Conservation (phyloP, 2,329 filamentous ascomycete species). For the Pseudodiploospora longispora region DNA sequence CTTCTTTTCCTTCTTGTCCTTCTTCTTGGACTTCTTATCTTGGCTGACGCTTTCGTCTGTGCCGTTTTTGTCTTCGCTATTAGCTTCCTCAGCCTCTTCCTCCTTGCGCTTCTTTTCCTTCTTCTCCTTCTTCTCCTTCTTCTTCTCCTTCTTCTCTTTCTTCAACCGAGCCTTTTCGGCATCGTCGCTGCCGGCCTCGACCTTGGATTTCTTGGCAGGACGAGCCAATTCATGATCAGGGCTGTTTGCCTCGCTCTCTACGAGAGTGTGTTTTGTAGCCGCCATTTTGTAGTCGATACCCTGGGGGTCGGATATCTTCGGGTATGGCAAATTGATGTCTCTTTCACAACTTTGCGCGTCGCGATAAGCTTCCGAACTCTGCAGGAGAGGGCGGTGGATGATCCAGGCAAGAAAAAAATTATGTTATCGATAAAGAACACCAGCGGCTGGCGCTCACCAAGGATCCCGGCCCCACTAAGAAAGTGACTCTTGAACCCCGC, state of each 20-base stretch:
- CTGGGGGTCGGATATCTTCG: too few relatives aligned
- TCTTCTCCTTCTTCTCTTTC: constrained; percentile 34
- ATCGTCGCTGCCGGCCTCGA: constrained; percentile 19
- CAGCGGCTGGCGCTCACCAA: too few relatives aligned
- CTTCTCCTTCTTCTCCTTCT: constrained; percentile 20
- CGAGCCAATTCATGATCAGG: constrained; percentile 13
- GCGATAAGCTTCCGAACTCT: too few relatives aligned
- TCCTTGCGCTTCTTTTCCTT: constrained; percentile 35
- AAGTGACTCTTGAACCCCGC: too few relatives aligned
- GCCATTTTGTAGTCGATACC: constrained; percentile 21
- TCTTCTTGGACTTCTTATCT: constrained; percentile 20
- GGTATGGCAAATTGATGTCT: too few relatives aligned
- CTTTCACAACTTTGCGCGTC: too few relatives aligned
- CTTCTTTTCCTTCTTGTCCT: constrained; percentile 25
- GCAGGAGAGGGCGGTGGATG: too few relatives aligned
- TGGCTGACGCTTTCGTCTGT: constrained; percentile 24
- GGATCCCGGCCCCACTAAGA: too few relatives aligned
- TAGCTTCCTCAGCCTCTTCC: constrained; percentile 16
- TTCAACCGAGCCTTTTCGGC: constrained; percentile 27
- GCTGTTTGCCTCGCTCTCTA: constrained; percentile 24
- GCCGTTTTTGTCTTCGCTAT: constrained; percentile 13
- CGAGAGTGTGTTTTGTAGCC: constrained; percentile 31
- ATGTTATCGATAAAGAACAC: neutral
- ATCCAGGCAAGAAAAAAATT: neutral
- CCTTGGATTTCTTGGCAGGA: constrained; percentile 34